Base-by-base conservation (phyloP, 2,329 filamentous ascomycete genomes). In the Rugonectria rugulosa region DNA sequence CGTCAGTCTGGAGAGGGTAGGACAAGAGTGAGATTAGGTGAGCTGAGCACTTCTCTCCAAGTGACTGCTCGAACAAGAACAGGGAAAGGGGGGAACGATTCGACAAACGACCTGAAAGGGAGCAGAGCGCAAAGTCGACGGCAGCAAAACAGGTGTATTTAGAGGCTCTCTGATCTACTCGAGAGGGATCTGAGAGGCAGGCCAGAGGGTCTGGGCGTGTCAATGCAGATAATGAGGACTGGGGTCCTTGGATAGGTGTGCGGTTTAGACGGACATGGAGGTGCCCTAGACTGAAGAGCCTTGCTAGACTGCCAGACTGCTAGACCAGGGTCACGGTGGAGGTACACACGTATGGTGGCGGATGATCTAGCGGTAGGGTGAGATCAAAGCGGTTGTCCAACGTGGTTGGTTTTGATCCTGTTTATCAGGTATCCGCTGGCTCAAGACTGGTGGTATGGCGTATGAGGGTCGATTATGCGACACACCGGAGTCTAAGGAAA, bases 11-110 rank as follows among this genome's bases (percentile, higher is more conserved):
- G 53, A 60, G 32, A 10, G 40, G 43, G 49, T 31, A 50, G 21
- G 49, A 60, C 47, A 62, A 56, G 54, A 37, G 38, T 51, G 37
- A 46, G 48, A 41, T 17, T 47, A 51, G 49, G 43, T 55, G 60
- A 11, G 29, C 11, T 29, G 7, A 12, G 7, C 7, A 32, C 9
- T 14, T 40, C 12, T 26, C 23, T 27, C 31, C 20, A 49, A 44
- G 38, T 23, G 24, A 38, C 20, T 42, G 17, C 52, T 49, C 57
- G 60, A 40, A 61, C 51, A 61, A 59, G 54, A 40, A 36, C 27
- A 51, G 29, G 47, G 23, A 41, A 43, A 34, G 53, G 50, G 48
- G 48, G 41, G 37, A 20, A 42, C 45, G 46, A 46, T 44, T 57
- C 43, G 47, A 51, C 41, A 34, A 51, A 36, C 26, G 23, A 19